A percentile compares a stretch with the other conserved stretches of the same genome.
phyloP scores from a whole-genome alignment of 1,284 basidiomycete species.

The Calocybe gambosa region DNA sequence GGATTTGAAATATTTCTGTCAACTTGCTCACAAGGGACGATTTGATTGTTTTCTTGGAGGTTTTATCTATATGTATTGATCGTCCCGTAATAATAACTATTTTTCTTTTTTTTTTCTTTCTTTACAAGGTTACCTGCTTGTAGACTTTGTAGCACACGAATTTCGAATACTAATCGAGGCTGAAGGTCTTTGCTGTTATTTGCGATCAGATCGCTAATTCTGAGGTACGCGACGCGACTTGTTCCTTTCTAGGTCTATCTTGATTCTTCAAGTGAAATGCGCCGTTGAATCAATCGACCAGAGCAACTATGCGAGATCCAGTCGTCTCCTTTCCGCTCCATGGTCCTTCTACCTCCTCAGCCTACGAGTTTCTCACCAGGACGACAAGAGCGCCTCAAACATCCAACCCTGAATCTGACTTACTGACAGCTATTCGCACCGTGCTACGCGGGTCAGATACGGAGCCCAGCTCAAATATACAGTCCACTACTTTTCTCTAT shows the following conservation, averaged over 20 bases:
- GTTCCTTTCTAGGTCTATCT: too few relatives aligned
- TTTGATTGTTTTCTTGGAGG: conserved; percentile 15
- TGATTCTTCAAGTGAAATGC: too few relatives aligned
- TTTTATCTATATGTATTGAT: conserved; percentile 1
- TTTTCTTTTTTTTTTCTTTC: conserved; percentile 13
- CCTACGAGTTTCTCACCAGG: conserved; percentile 23
- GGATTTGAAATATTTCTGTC: conserved; percentile 12
- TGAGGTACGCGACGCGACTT: too few relatives aligned
- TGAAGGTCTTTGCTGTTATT: too few relatives aligned
- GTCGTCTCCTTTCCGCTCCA: conserved; percentile 29
- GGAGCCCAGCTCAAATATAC: conserved; percentile 30
- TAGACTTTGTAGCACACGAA: too few relatives aligned
- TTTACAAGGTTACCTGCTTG: conserved; percentile 1
- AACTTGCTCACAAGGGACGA: conserved; percentile 15
- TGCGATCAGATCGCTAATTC: too few relatives aligned
- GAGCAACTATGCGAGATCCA: too few relatives aligned
- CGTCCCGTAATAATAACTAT: conserved; percentile 11
- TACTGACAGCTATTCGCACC: conserved; percentile 45
- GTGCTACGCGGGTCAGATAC: conserved; percentile 47
- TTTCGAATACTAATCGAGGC: too few relatives aligned
- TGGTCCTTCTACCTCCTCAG: conserved; percentile 27
- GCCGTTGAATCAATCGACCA: too few relatives aligned
- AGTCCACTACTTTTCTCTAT: conserved; percentile 32
- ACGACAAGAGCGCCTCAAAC: conserved; percentile 13
- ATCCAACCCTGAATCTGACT: conserved; percentile 30